phyloP scores from a whole-genome alignment of 306 rosid species.

The Abrus pulchellus region DNA sequence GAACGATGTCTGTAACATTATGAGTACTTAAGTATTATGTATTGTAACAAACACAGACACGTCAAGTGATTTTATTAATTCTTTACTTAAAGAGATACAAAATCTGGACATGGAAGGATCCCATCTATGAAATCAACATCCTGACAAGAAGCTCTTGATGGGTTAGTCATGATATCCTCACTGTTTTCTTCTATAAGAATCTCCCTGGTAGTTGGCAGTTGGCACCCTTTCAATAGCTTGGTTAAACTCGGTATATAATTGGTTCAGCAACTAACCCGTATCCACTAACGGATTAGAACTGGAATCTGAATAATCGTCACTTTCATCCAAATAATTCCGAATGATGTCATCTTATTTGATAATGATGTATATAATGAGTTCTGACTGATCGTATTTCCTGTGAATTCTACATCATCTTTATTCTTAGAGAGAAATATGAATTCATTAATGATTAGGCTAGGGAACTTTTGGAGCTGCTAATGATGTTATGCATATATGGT shows the following conservation, averaged over 20 bases:
- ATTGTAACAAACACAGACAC: neutral
- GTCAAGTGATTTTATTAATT: neutral
- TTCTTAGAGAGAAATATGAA: slow-evolving; percentile 10
- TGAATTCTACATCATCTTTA: neutral
- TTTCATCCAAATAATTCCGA: neutral
- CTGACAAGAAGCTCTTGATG: neutral
- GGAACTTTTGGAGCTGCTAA: neutral
- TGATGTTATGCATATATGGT: neutral
- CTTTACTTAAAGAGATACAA: too few species aligned
- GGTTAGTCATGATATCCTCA: neutral
- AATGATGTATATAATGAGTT: slow-evolving; percentile 1
- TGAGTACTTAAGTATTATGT: neutral
- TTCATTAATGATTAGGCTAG: neutral
- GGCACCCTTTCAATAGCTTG: neutral
- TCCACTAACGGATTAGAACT: neutral
- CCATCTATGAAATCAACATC: neutral
- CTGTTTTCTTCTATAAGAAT: neutral
- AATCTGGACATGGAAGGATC: neutral
- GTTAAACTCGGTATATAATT: neutral
- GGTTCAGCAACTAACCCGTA: neutral
- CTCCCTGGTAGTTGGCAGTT: neutral
- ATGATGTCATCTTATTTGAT: neutral
- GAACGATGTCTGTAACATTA: neutral
- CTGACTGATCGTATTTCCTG: neutral
- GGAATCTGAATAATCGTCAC: neutral